Evolutionary conservation across 2,329 filamentous ascomycete genomes (phyloP), one percentile per base, ranked within the genome.

Genomic region (Aspergillus luchuensis): DNA sequence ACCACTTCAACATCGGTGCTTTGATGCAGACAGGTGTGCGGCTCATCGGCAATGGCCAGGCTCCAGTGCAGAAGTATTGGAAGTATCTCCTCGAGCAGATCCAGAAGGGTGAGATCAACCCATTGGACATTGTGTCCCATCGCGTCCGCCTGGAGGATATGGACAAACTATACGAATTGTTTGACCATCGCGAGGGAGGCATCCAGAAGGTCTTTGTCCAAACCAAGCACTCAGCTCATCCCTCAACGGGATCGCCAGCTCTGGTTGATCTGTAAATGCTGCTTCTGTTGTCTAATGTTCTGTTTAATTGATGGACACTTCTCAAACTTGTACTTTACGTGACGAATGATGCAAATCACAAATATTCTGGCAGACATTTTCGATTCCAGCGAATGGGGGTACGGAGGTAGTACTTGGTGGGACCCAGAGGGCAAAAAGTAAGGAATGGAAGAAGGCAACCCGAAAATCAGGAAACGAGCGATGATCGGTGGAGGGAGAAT

Each of bases 1-100:
- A 92, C 76, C 89, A 91, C 74, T 91, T 94, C 81, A 91, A 91
- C 76, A 88, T 94, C 67, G 91, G 92, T 8, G 88, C 90, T 0
- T 72, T 96, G 13, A 96, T 96, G 91, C 87, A 96, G 78, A 87
- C 90, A 33, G 91, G 91, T n/a, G 87, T 96, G 66, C 88, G 90
- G 1, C 84, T 96, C 48, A 92, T 87, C 65, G 86, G 86, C 45
- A 88, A 88, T 66, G 86, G 86, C 4, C 86, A 88, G 71, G 85
- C 85, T 2, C 91, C 91, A 0, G 91, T 96, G 0, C 91, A 94
- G 69, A 85, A 88, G 69, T 95, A 96, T 79, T 96, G 91, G 92
- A 82, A 91, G 23, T 84, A 90, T 3, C 80, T 96, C n/a, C 81
- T 95, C 49, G 78, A 84, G 63, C 81, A 82, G 72, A 89, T 96